Evolutionary conservation across 2,329 filamentous ascomycete species (phyloP).

Genomic region (Dothiorella sarmentorum): DNA sequence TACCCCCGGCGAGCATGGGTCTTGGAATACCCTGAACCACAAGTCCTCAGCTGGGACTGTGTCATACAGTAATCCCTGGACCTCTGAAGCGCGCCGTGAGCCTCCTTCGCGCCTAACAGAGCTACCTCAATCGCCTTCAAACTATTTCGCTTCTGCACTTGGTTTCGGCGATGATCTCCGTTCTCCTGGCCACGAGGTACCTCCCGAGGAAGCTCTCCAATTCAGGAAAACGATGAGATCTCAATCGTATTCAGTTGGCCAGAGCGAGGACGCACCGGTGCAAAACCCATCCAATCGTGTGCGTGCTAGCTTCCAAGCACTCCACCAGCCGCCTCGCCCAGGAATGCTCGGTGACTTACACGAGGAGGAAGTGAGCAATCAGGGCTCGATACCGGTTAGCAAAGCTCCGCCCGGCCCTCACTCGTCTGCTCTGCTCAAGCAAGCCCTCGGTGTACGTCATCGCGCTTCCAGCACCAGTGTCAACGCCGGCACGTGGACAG

Average conservation of each 20-base stretch:
- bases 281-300: not conserved
- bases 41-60: slow-evolving; percentile 41
- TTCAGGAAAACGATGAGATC: slow-evolving; percentile 78
- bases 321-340: slow-evolving; percentile 76
- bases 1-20: slow-evolving; percentile 64
- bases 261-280: slow-evolving; percentile 58
- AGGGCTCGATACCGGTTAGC: slow-evolving; percentile 1
- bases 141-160: slow-evolving; percentile 2
- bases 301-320: slow-evolving; percentile 54
- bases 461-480: slow-evolving; percentile 16
- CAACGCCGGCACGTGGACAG: slow-evolving; percentile 21
- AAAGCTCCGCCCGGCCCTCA: slow-evolving; percentile 10
- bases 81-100: slow-evolving; percentile 22
- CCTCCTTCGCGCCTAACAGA: slow-evolving; percentile 16
- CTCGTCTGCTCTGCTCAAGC: slow-evolving; percentile 15
- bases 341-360: slow-evolving; percentile 66
- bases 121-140: slow-evolving; percentile 31
- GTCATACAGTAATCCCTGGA: slow-evolving; percentile 38
- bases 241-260: slow-evolving; percentile 93
- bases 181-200: slow-evolving; percentile 7
- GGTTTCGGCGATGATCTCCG: slow-evolving; percentile 9
- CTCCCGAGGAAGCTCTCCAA: slow-evolving; percentile 4
- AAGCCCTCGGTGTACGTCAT: slow-evolving; percentile 13
- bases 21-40: slow-evolving; percentile 39
- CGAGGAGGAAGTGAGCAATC: slow-evolving; percentile 30